Conservation (phyloP, 2,329 filamentous ascomycete genomes). For the Periglandula ipomoeae region DNA sequence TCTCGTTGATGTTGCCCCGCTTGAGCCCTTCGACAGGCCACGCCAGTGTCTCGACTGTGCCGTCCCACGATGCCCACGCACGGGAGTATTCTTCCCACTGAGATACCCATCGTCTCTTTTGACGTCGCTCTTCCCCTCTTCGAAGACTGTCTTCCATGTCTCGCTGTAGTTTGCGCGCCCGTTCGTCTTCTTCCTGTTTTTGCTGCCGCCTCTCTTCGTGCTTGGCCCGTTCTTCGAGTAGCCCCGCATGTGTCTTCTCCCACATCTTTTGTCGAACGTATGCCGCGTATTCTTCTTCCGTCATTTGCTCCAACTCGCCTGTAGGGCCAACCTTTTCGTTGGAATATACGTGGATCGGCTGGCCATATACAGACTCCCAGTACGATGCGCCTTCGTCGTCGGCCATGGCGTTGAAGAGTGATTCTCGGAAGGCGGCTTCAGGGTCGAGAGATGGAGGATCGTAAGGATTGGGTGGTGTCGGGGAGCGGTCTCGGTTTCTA, state of each 20-base stretch:
- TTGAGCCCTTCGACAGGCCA: conserved; percentile 65
- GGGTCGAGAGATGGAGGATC: conserved; percentile 47
- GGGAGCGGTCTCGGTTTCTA: conserved; percentile 29
- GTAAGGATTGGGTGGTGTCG: conserved; percentile 38
- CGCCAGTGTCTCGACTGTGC: conserved; percentile 33
- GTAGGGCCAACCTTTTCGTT: conserved; percentile 33
- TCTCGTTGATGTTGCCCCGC: conserved; percentile 44
- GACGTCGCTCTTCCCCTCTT: conserved; percentile 54
- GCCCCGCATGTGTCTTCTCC: conserved; percentile 82
- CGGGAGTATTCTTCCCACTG: conserved; percentile 56
- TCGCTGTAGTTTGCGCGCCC: conserved; percentile 42
- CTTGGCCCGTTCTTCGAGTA: conserved; percentile 65
- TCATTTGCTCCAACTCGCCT: conserved; percentile 71
- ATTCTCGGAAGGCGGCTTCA: conserved; percentile 77
- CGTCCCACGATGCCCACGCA: conserved; percentile 53
- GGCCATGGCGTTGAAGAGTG: conserved; percentile 90
- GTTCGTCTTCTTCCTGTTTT: conserved; percentile 41
- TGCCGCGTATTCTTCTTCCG: conserved; percentile 81
- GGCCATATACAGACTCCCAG: conserved; percentile 95
- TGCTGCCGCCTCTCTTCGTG: conserved; percentile 44
- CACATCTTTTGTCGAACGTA: conserved; percentile 88
- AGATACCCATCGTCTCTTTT: conserved; percentile 43
- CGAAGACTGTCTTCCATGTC: conserved; percentile 63
- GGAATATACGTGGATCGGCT: conserved; percentile 78
- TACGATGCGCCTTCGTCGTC: conserved; percentile 94